Percentiles rank a stretch among this genome's conserved stretches.
phyloP scores from a whole-genome alignment of 352 stramenopile genomes.

The Phytophthora macrochlamydospora region DNA sequence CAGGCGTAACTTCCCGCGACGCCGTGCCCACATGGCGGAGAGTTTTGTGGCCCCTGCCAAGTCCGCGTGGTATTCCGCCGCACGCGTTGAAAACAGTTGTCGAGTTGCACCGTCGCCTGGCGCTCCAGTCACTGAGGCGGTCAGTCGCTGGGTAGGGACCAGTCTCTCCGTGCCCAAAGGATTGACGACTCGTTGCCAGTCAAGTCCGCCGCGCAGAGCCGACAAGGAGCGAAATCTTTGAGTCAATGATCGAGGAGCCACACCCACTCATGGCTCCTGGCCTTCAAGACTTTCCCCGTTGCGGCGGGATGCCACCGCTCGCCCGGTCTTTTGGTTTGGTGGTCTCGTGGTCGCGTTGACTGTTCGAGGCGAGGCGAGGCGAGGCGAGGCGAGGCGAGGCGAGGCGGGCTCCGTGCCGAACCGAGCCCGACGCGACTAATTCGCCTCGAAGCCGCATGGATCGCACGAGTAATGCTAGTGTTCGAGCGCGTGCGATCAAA shows the following conservation, averaged over 20 bases:
- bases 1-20: background rate
- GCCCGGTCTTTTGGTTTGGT: background rate
- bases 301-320: background rate
- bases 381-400: background rate
- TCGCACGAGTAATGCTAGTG: too few relatives aligned
- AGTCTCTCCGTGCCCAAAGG: background rate
- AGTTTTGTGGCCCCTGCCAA: constrained; percentile 17
- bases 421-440: too few relatives aligned
- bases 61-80: constrained; percentile 22
- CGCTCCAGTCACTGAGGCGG: too few relatives aligned
- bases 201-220: constrained; percentile 18
- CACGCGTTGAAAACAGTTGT: constrained; percentile 27
- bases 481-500: too few relatives aligned
- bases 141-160: too few relatives aligned
- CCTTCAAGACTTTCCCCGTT: constrained; percentile 8
- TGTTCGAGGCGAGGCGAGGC: background rate
- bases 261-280: constrained; percentile 10
- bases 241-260: constrained; percentile 19
- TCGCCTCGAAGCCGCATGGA: too few relatives aligned
- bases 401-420: background rate
- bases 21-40: constrained; percentile 9
- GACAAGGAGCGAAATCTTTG: background rate
- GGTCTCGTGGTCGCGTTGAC: background rate
- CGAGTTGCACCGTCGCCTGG: constrained; percentile 7
- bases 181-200: constrained; percentile 14